These are phyloP conservation scores for Cryptomeria japonica DNA, from an alignment of 75 land plant species.

Conservation along the genomic window DNA sequence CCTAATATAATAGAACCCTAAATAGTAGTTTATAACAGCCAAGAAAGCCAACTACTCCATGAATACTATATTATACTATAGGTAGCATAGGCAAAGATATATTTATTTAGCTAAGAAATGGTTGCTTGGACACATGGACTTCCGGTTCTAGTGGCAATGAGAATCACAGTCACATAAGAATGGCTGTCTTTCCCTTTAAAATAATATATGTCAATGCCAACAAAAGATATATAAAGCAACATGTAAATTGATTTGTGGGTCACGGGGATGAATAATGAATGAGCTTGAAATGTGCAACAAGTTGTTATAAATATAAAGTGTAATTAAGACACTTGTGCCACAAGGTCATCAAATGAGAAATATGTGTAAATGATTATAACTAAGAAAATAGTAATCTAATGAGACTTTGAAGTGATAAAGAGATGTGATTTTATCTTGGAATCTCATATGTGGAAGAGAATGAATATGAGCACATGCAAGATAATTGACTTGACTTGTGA, in stretches of 20 bases:
- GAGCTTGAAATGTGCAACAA: not conserved
- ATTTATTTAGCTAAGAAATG: not conserved
- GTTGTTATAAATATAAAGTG: not conserved
- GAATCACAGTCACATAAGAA: not conserved
- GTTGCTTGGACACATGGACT: not conserved
- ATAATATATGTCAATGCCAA: not conserved
- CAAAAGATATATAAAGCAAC: not conserved
- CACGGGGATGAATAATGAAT: not conserved
- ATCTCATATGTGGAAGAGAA: conserved; percentile 1
- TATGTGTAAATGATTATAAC: not conserved
- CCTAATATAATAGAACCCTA: no score
- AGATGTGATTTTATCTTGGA: not conserved
- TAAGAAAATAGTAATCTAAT: not conserved
- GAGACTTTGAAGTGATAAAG: not conserved
- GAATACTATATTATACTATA: no score
- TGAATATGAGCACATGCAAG: conserved; percentile 2
- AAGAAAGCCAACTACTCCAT: no score
- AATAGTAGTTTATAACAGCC: no score
- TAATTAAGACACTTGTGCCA: no score
- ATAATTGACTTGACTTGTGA: conserved; percentile 5
- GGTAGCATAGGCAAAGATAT: no score
- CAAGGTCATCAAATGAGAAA: no score
- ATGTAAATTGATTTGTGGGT: not conserved
- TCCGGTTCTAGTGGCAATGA: not conserved
- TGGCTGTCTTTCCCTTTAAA: not conserved